A percentile compares a stretch with the other conserved stretches of the same genome.
Evolutionary conservation across 257 asterid genomes (phyloP).

Genomic region (Solanum rostratum): DNA sequence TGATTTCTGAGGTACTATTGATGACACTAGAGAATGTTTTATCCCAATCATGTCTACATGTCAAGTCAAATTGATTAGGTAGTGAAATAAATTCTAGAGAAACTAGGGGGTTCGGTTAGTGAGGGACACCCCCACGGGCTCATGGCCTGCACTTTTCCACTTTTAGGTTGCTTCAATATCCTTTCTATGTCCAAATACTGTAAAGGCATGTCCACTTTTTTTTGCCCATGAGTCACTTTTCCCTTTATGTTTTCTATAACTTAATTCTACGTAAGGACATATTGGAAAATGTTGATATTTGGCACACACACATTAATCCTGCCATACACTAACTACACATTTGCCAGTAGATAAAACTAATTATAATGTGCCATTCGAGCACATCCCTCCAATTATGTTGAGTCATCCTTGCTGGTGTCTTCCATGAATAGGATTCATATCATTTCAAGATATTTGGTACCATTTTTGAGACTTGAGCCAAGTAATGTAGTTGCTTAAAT

Average conservation of each 20-base stretch:
- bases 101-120: slow-evolving; percentile 5
- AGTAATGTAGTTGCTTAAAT: neutral
- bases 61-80: slow-evolving; percentile 7
- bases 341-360: neutral
- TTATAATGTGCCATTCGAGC: neutral
- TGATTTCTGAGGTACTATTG: neutral
- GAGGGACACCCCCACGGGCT: slow-evolving; percentile 19
- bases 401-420: neutral
- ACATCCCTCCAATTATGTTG: neutral
- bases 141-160: neutral
- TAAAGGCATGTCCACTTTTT: neutral
- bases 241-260: neutral
- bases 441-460: neutral
- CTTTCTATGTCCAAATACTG: neutral
- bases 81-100: neutral
- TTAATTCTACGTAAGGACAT: neutral
- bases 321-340: neutral
- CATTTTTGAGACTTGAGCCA: neutral
- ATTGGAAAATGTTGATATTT: neutral
- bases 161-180: neutral
- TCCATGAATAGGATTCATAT: no score
- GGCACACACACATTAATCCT: neutral
- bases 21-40: neutral
- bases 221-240: neutral
- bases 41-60: neutral